These are phyloP conservation scores for Boletus semigastroideus DNA, from an alignment of 1,284 basidiomycete genomes.

Conservation along the genomic window DNA sequence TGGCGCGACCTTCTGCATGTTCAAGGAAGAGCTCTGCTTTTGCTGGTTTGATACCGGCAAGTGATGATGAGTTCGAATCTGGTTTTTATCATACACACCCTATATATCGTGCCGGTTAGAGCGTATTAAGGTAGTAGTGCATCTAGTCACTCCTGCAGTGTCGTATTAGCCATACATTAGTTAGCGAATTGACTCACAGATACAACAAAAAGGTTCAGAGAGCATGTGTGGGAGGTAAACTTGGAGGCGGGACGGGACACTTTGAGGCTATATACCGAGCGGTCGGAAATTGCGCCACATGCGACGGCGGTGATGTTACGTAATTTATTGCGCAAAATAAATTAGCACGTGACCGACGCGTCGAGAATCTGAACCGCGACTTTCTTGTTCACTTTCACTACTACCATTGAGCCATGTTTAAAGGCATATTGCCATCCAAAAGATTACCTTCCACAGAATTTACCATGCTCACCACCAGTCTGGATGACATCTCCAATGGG, in stretches of 20 bases:
- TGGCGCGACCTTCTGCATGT: slow-evolving; percentile 54
- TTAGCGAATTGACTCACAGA: slow-evolving; percentile 5
- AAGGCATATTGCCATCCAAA: slow-evolving; percentile 67
- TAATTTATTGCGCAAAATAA: slow-evolving; percentile 30
- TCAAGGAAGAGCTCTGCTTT: slow-evolving; percentile 32
- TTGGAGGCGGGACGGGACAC: slow-evolving; percentile 1
- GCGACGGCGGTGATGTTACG: slow-evolving; percentile 16
- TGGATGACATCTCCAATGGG: slow-evolving; percentile 48
- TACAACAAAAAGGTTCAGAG: neutral
- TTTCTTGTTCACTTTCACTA: slow-evolving; percentile 5
- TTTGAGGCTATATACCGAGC: slow-evolving; percentile 35
- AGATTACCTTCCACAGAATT: slow-evolving; percentile 65
- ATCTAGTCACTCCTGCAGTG: slow-evolving; percentile 17
- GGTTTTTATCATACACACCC: slow-evolving; percentile 25
- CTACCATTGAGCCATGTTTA: slow-evolving; percentile 55
- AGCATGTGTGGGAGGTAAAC: neutral
- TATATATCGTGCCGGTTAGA: slow-evolving; percentile 17
- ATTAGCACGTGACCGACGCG: slow-evolving; percentile 35
- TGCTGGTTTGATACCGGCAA: slow-evolving; percentile 28
- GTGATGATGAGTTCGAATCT: neutral
- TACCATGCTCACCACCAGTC: slow-evolving; percentile 61
- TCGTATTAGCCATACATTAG: slow-evolving; percentile 15
- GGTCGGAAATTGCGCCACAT: slow-evolving; percentile 34
- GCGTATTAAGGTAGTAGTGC: slow-evolving; percentile 15
- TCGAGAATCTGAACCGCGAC: slow-evolving; percentile 31